phyloP scores from a whole-genome alignment of 75 land plant species.

The Sequoia sempervirens region DNA sequence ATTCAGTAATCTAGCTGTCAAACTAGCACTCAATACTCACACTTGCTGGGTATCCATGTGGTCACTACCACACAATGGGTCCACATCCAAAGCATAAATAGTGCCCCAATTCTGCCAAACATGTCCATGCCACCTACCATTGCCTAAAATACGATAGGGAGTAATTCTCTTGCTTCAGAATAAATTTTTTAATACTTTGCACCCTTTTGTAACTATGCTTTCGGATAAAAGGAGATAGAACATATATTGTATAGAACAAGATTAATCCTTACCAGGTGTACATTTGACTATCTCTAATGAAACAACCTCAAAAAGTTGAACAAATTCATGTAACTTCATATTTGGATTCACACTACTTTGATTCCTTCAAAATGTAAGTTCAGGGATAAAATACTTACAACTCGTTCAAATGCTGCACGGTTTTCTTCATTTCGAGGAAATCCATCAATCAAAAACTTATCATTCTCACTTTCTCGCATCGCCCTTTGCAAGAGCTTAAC shows the following conservation, averaged over 20 bases:
- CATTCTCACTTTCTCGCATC: conserved; percentile 11
- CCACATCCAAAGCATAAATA: not conserved
- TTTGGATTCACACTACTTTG: not conserved
- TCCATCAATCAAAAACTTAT: conserved; percentile 95
- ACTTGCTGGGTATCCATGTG: not conserved
- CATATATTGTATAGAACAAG: not conserved
- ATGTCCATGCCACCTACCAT: not conserved
- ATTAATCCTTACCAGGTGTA: not conserved
- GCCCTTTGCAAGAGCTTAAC: no score
- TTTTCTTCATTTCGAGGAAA: conserved; percentile 38
- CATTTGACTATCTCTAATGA: not conserved
- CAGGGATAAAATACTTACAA: conserved; percentile 24
- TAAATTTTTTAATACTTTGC: not conserved
- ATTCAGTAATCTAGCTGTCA: not conserved
- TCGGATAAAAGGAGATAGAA: not conserved
- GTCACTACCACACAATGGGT: not conserved
- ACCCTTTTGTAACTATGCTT: not conserved
- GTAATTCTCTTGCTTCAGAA: not conserved
- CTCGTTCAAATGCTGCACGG: no score
- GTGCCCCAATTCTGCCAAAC: not conserved
- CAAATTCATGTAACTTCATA: not conserved
- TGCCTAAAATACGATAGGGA: not conserved
- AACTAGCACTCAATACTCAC: not conserved
- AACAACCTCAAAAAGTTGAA: not conserved
- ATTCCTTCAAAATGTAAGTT: not conserved